Evolutionary conservation across 2,329 filamentous ascomycete genomes (phyloP).

Genomic region (Elsinoe arachidis): DNA sequence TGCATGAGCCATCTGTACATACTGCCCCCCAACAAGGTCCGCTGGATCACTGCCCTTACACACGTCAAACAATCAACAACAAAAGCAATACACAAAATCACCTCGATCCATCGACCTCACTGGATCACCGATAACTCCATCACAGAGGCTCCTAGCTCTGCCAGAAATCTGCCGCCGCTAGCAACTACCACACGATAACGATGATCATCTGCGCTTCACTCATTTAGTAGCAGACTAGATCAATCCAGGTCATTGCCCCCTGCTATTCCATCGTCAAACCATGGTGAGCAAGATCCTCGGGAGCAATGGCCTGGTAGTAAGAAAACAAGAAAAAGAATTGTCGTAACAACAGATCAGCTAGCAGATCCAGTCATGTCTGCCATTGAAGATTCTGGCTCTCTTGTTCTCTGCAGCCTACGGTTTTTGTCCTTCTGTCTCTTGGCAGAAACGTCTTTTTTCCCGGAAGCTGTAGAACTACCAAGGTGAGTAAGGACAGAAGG

Average conservation of each 20-base stretch:
- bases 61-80: not conserved
- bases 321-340: not conserved
- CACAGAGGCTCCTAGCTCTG: not conserved
- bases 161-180: not conserved
- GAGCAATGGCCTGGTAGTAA: not conserved
- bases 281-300: not conserved
- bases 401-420: not conserved
- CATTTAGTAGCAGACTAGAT: conserved; percentile 7
- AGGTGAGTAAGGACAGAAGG: not conserved
- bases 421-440: not conserved
- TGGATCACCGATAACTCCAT: not conserved
- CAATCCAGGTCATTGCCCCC: not conserved
- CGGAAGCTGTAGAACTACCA: not conserved
- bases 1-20: not conserved
- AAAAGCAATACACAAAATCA: not conserved
- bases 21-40: not conserved
- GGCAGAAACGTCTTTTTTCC: not conserved
- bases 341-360: not conserved
- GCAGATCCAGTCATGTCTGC: not conserved
- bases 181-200: not conserved
- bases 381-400: not conserved
- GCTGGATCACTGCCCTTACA: too few species aligned
- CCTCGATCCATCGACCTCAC: not conserved
- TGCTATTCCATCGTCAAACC: not conserved
- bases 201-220: conserved; percentile 13